Conservation (phyloP, 2,329 filamentous ascomycete species). For the Venturia aucupariae region DNA sequence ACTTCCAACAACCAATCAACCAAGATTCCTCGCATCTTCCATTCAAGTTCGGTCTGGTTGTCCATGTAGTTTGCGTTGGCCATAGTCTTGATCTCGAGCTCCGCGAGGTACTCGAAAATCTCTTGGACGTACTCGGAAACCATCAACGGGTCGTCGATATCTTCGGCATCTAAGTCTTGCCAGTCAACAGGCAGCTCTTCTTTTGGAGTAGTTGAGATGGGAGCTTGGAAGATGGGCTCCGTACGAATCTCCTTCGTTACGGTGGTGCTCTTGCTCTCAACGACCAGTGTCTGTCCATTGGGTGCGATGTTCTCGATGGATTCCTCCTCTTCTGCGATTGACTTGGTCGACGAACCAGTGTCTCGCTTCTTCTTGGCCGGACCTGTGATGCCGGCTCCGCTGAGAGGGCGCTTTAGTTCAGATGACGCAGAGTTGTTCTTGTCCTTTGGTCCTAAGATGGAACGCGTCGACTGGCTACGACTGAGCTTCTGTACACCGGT, state of each 20-base stretch:
- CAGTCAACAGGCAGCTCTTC: slow-evolving; percentile 22
- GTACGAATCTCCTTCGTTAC: slow-evolving; percentile 21
- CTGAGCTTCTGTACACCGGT: slow-evolving; percentile 72
- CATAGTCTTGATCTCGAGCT: slow-evolving; percentile 70
- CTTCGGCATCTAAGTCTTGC: slow-evolving; percentile 69
- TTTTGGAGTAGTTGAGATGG: slow-evolving; percentile 21
- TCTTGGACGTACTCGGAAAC: slow-evolving; percentile 94
- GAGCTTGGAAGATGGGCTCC: slow-evolving; percentile 19
- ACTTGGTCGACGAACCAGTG: slow-evolving; percentile 40
- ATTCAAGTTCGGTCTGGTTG: slow-evolving; percentile 88
- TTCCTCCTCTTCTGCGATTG: slow-evolving; percentile 50
- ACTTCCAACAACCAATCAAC: slow-evolving; percentile 98
- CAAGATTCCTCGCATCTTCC: slow-evolving; percentile 96
- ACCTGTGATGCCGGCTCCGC: slow-evolving; percentile 59
- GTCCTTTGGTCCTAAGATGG: slow-evolving; percentile 57
- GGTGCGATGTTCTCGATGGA: slow-evolving; percentile 56
- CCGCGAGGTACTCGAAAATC: slow-evolving; percentile 90
- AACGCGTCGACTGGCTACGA: slow-evolving; percentile 50
- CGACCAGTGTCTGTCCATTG: slow-evolving; percentile 53
- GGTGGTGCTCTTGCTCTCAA: slow-evolving; percentile 41
- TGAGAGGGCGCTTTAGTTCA: slow-evolving; percentile 63
- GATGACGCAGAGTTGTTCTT: slow-evolving; percentile 49
- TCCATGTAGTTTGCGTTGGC: slow-evolving; percentile 94
- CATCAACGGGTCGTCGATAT: slow-evolving; percentile 91
- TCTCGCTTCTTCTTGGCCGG: slow-evolving; percentile 61